phyloP scores from a whole-genome alignment of 257 asterid species.

The Fraxinus americana region DNA sequence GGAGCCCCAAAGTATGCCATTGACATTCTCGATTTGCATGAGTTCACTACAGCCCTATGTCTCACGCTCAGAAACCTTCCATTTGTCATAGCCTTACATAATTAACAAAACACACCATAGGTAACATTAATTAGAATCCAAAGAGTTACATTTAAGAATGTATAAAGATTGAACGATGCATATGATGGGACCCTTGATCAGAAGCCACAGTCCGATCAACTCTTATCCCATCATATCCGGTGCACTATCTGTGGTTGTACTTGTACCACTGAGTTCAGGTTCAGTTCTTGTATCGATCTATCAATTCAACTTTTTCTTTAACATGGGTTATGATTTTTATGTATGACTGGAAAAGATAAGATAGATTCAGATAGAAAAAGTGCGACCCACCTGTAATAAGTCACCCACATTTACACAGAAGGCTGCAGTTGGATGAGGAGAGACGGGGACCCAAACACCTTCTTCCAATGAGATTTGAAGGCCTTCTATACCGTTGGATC shows the following conservation, averaged over 20 bases:
- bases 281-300: constrained; percentile 21
- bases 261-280: neutral
- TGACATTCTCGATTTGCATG: too few relatives aligned
- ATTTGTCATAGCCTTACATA: too few relatives aligned
- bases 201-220: constrained; percentile 3
- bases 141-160: too few relatives aligned
- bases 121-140: too few relatives aligned
- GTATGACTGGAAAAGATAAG: neutral
- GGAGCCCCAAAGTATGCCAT: too few relatives aligned
- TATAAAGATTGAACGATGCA: neutral
- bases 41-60: too few relatives aligned
- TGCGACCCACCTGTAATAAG: constrained; percentile 53
- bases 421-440: constrained; percentile 41
- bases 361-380: neutral
- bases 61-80: too few relatives aligned
- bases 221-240: constrained; percentile 19
- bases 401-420: constrained; percentile 76
- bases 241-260: neutral
- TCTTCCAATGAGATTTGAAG: constrained; percentile 59
- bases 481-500: constrained; percentile 62
- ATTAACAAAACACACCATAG: too few relatives aligned
- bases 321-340: neutral
- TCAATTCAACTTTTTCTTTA: constrained; percentile 20
- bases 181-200: neutral
- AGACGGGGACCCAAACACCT: constrained; percentile 69